Evolutionary conservation across 2,329 filamentous ascomycete genomes (phyloP).

Genomic region (Pestalotiopsis sp.): DNA sequence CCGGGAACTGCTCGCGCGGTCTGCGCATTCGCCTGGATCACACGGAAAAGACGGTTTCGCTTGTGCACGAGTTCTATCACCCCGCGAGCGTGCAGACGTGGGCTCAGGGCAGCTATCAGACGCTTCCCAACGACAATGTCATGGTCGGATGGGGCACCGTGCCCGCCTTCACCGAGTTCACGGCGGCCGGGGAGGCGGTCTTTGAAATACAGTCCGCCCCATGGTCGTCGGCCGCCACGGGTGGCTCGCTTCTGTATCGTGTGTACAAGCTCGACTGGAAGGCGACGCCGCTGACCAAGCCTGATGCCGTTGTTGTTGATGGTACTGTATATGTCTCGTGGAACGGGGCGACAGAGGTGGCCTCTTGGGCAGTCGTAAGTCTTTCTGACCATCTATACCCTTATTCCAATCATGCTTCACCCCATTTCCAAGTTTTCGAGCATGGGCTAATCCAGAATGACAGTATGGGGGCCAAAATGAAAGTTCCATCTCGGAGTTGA

Average conservation of each 20-base stretch:
- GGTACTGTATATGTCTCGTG: not conserved
- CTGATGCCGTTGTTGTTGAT: not conserved
- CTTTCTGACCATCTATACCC: not conserved
- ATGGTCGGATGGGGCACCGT: conserved; percentile 28
- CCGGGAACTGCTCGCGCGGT: not conserved
- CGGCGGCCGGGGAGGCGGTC: not conserved
- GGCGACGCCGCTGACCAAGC: not conserved
- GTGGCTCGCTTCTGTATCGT: not conserved
- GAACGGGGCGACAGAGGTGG: not conserved
- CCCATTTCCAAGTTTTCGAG: not conserved
- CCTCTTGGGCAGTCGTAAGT: not conserved
- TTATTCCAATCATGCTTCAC: no score
- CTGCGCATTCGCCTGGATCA: not conserved
- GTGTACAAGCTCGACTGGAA: not conserved
- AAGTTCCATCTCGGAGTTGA: not conserved
- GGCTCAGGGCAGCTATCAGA: conserved; percentile 50
- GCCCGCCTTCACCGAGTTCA: not conserved
- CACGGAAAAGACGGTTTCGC: conserved; percentile 39
- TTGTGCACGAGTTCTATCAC: conserved; percentile 48
- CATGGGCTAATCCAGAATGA: not conserved
- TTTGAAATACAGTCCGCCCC: not conserved
- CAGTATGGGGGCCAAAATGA: not conserved
- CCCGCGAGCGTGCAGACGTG: conserved; percentile 38
- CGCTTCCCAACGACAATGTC: conserved; percentile 54
- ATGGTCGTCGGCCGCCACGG: not conserved